Base-by-base conservation (phyloP, 2,329 filamentous ascomycete species). In the Beauveria brongniartii region DNA sequence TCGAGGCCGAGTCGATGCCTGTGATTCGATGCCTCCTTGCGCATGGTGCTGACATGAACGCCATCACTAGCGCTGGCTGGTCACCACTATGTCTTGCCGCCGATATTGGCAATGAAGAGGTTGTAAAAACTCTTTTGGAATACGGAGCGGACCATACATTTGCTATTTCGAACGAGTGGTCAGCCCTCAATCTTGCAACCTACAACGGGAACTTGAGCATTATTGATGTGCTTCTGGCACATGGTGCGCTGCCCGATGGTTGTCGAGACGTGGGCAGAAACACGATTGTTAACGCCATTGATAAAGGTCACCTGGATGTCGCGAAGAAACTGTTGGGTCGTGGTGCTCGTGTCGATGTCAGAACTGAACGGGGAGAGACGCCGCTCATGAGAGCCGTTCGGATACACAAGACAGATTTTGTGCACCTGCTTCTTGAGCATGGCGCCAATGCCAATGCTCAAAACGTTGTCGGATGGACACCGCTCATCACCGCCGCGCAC, bases 71-170 rank as follows among this genome's bases (percentile, higher is more conserved):
- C 60, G 62, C 55, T 7, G 52, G 46, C 16, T 66, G 34, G 64
- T 62, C n/a, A 55, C 64, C 46, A 3, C 65, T 71, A 54, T 72
- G 69, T 28, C 74, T 74, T 62, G 63, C 67, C 34, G 70, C 70
- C 14, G 40, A 59, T 24, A 59, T 52, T 10, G 64, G 64, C 30
- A 55, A 63, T 18, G 20, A 24, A 14, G 22, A 26, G 1, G 34
- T 64, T 24, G 62, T 62, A 37, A n/a, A 22, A 24, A 46, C 53
- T 3, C 57, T 65, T n/a, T 58, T 65, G 8, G 37, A 51, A 16
- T 28, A 67, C 3, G 72, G 70, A 57, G 70, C 69, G 63, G 69
- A 71, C 65, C 65, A 66, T 50, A 65, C 69, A 44, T 57, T 64
- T 47, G 62, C 63, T 9, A 64, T 65, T 2, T 65, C 66, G 57